Evolutionary conservation across 2,329 filamentous ascomycete species (phyloP).

Genomic region (Neopestalotiopsis clavispora): DNA sequence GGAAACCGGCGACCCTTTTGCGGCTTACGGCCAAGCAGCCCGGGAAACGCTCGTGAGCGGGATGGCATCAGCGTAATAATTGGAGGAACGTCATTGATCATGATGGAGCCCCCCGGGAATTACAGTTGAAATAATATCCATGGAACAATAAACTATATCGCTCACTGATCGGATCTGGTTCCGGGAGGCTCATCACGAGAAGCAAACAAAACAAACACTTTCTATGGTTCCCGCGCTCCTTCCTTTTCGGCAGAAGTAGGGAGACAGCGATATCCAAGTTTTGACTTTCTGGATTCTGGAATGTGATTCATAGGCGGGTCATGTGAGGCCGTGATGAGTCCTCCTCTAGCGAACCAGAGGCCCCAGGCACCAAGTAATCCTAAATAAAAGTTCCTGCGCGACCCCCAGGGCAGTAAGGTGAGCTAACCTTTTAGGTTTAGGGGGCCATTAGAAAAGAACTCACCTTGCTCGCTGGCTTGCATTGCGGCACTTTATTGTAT

Average conservation of each 20-base stretch:
- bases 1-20: too few relatives aligned
- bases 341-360: neutral
- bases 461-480: neutral
- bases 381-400: conserved; percentile 2
- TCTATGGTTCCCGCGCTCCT: neutral
- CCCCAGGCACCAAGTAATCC: neutral
- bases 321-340: conserved; percentile 14
- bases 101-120: too few relatives aligned
- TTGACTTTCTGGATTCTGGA: neutral
- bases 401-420: neutral
- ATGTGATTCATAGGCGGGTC: conserved; percentile 7
- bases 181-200: neutral
- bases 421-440: neutral
- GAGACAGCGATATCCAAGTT: neutral
- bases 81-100: too few relatives aligned
- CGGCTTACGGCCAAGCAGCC: too few relatives aligned
- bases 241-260: conserved; percentile 9
- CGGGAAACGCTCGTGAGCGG: too few relatives aligned
- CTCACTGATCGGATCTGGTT: neutral
- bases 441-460: neutral
- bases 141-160: neutral
- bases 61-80: too few relatives aligned
- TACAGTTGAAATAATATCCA: too few relatives aligned
- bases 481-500: neutral
- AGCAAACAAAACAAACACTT: neutral